A percentile compares a stretch with the other conserved stretches of the same genome.
Conservation (phyloP, 306 rosid species). For the Vicia sativa region DNA sequence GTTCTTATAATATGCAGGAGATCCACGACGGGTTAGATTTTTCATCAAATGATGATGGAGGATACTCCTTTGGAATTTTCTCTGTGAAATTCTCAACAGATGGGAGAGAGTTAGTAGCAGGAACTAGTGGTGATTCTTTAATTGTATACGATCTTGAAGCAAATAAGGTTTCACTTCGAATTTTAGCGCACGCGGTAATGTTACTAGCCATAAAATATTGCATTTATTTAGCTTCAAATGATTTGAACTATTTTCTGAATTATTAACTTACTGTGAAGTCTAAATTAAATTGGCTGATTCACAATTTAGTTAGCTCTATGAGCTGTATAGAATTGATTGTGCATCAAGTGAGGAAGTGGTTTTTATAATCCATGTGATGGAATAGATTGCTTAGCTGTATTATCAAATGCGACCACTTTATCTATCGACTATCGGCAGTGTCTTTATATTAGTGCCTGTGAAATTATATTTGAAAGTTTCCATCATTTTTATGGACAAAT, state of each 20-base stretch:
- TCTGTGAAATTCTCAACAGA: slow-evolving; percentile 85
- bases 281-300: slow-evolving; percentile 20
- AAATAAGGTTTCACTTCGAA: slow-evolving; percentile 79
- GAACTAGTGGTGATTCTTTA: slow-evolving; percentile 82
- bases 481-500: neutral
- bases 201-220: slow-evolving; percentile 24
- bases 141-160: slow-evolving; percentile 89
- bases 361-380: slow-evolving; percentile 14
- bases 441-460: slow-evolving; percentile 7
- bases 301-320: slow-evolving; percentile 2
- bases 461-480: slow-evolving; percentile 7
- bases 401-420: slow-evolving; percentile 14
- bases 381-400: slow-evolving; percentile 15
- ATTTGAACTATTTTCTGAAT: slow-evolving; percentile 15
- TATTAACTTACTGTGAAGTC: slow-evolving; percentile 18
- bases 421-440: slow-evolving; percentile 17
- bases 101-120: slow-evolving; percentile 94
- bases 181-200: slow-evolving; percentile 74
- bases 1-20: slow-evolving; percentile 65
- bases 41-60: slow-evolving; percentile 60
- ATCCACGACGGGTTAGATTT: slow-evolving; percentile 83
- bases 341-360: neutral
- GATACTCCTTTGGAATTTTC: slow-evolving; percentile 76
- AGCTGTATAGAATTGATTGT: slow-evolving; percentile 23
- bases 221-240: slow-evolving; percentile 26